These are phyloP conservation scores for Phytophthora nicotianae DNA, from an alignment of 352 stramenopile genomes.

Conservation along the genomic window DNA sequence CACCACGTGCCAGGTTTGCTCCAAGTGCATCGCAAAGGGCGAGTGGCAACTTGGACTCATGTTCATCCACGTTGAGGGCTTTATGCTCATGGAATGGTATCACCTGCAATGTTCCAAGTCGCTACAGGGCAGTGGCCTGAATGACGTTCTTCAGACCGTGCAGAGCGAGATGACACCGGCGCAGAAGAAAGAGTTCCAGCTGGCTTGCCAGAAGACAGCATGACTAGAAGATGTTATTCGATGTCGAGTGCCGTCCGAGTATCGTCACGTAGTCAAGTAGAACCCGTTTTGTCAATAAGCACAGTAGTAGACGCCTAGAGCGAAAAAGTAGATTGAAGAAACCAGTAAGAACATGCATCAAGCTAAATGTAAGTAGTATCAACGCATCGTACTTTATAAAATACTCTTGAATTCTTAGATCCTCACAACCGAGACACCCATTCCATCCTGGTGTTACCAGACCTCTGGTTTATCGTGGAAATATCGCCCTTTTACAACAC, in stretches of 20 bases:
- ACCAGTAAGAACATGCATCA: conserved; percentile 17
- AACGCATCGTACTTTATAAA: conserved; percentile 10
- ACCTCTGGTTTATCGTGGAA: no score
- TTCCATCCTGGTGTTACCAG: no score
- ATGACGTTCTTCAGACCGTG: conserved; percentile 60
- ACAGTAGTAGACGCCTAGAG: conserved; percentile 18
- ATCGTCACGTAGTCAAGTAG: conserved; percentile 19
- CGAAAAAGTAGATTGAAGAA: conserved; percentile 28
- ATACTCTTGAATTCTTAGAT: no score
- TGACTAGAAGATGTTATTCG: conserved; percentile 12
- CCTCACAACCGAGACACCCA: no score
- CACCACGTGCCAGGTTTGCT: conserved; percentile 82
- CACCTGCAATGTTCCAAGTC: conserved; percentile 65
- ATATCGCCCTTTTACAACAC: no score
- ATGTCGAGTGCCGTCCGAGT: conserved; percentile 34
- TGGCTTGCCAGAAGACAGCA: conserved; percentile 41
- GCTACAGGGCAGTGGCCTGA: conserved; percentile 55
- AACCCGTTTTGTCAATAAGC: conserved; percentile 19
- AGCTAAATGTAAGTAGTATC: conserved; percentile 12
- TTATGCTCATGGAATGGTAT: conserved; percentile 90
- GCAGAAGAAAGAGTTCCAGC: conserved; percentile 61
- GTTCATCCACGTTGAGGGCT: conserved; percentile 87
- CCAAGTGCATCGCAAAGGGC: conserved; percentile 58
- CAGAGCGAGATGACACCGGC: conserved; percentile 66
- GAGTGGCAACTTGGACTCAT: conserved; percentile 82